phyloP scores from a whole-genome alignment of 2,329 filamentous ascomycete genomes.

The Paramyrothecium roridum region DNA sequence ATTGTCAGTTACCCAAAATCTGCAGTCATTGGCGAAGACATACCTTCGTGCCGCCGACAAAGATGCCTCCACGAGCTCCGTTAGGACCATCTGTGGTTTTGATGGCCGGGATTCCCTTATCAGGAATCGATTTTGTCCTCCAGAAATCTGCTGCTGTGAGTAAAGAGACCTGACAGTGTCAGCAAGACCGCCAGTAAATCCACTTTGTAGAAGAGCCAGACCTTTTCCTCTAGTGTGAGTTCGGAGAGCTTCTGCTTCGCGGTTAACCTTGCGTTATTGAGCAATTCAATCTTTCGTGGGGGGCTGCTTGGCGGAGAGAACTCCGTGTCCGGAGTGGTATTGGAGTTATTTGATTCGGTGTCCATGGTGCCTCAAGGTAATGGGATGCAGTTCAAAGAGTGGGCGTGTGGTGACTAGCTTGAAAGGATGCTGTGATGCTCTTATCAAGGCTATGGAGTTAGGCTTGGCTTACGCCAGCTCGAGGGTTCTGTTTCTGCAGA shows the following conservation, averaged over 20 bases:
- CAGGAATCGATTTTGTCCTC: conserved; percentile 62
- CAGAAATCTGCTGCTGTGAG: conserved; percentile 65
- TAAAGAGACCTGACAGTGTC: conserved; percentile 47
- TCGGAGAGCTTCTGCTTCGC: conserved; percentile 48
- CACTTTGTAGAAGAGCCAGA: conserved; percentile 14
- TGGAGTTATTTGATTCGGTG: conserved; percentile 25
- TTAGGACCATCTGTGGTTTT: conserved; percentile 70
- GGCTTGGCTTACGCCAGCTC: too few species aligned
- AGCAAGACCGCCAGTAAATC: not conserved
- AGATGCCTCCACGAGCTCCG: conserved; percentile 64
- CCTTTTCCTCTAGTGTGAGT: conserved; percentile 58
- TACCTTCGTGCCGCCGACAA: conserved; percentile 64
- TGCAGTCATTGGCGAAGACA: conserved; percentile 8
- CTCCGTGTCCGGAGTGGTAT: conserved; percentile 46
- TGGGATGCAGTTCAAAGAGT: not conserved
- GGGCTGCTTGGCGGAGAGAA: conserved; percentile 44
- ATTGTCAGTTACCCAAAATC: not conserved
- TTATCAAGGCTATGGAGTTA: too few species aligned
- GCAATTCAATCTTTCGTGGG: conserved; percentile 27
- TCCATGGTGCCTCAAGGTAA: conserved; percentile 14
- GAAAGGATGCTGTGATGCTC: too few species aligned
- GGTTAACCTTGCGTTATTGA: conserved; percentile 35
- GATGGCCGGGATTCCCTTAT: conserved; percentile 60
- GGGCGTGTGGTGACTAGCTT: not conserved
- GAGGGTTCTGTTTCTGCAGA: too few species aligned